Base-by-base conservation (phyloP, 2,329 filamentous ascomycete species). In the Claviceps capensis region DNA sequence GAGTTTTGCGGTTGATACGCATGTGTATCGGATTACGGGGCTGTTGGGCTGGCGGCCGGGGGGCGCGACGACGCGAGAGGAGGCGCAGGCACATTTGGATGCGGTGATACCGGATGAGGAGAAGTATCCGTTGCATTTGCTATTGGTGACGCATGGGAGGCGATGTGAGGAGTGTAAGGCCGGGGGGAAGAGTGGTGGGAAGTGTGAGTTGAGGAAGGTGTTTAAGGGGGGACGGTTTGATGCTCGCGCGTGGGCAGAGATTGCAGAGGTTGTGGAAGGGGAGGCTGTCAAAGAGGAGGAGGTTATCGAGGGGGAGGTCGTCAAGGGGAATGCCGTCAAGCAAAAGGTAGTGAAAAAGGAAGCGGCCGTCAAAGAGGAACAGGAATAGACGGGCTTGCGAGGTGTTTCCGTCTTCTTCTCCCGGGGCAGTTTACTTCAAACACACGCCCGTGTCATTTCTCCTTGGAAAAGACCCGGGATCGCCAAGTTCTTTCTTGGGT, bases 1-100 rank as follows among this genome's bases (percentile, higher is more conserved):
- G 43, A 72, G 67, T 54, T 77, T 78, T 57, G 73, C 75, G 3
- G 75, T 78, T 37, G 75, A 78, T 55, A 77, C 75, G 0, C 75
- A 78, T 49, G 74, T 77, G 1, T 69, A 74, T 57, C 67, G 75
- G 16, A 67, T 78, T 52, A 68, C 72, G 17, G 73, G 72, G 0
- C 58, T 73, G 26, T 59, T 78, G 26, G 73, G 73, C 2, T 78
- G 75, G 75, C 58, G 74, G 19, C 75, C 75, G 0, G 50, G 53
- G 19, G 55, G 54, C 17, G 71, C 66, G 17, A 65, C 54, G 7
- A 65, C 54, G 7, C 62, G 73, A 13, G 73, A 76, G 50, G 70
- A 73, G 57, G 64, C 74, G 14, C 71, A 76, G 53, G 69, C 72
- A 22, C 75, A 78, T 50, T 61, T 77, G n/a, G 73, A 78, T 34